These are phyloP conservation scores for Blepharisma japonicum DNA, from an alignment of 73 alveolate genomes.

Conservation along the genomic window DNA sequence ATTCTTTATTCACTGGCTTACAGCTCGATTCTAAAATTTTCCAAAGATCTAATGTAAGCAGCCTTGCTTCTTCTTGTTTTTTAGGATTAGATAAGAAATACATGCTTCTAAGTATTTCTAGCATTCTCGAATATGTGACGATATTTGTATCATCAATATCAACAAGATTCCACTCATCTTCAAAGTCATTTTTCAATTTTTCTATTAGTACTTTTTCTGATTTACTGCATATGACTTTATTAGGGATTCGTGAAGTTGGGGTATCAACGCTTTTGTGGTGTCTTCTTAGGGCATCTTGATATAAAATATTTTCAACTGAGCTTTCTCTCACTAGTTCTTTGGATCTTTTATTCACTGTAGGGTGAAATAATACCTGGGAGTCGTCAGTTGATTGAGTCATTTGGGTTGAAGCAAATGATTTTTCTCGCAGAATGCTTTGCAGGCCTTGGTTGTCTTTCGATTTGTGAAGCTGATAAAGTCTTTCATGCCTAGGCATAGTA, in stretches of 20 bases:
- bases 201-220: constrained; percentile 24
- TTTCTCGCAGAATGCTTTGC: neutral
- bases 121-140: neutral
- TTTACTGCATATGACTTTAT: neutral
- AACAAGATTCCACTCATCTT: neutral
- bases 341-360: constrained; percentile 12
- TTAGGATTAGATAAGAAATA: neutral
- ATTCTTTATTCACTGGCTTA: neutral
- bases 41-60: neutral
- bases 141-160: neutral
- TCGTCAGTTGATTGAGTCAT: neutral
- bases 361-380: neutral
- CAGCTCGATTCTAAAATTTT: neutral
- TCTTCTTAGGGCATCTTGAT: constrained; percentile 24
- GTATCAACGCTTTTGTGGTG: neutral
- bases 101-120: neutral
- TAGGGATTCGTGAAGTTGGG: neutral
- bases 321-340: neutral
- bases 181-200: neutral
- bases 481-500: neutral
- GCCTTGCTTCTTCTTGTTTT: constrained; percentile 11
- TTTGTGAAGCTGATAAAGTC: constrained; percentile 16
- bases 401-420: no score
- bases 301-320: constrained; percentile 20
- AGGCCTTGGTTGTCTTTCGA: neutral